Evolutionary conservation across 176 grass and related monocot genomes (phyloP), one percentile per base, ranked within the genome.

Genomic region (Eleusine indica): DNA sequence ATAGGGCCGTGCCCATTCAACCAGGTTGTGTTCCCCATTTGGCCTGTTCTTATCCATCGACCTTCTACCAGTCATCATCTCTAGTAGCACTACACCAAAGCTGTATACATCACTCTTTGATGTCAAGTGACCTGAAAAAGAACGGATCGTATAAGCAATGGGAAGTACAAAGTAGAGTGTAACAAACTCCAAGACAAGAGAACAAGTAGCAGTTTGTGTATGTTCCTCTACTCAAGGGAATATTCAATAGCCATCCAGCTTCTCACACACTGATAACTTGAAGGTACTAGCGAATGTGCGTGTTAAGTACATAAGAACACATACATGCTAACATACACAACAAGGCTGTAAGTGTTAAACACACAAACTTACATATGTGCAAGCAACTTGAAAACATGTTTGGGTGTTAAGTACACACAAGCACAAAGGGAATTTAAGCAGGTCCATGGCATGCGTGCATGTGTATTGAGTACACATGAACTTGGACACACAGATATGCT

Each of bases 1-100:
- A 79, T 89, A 86, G 32, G 94, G 94, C 1, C 88, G 91, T 0
- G 87, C 94, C 91, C 94, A 96, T 83, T 96, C 91, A 40, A 96
- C 91, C 65, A 96, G 74, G 67, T 99, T 99, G 62, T 99, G 97
- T 77, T 99, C 97, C 39, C 97, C 97, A 58, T 96, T 99, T 60
- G 93, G 97, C 51, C 89, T 89, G 75, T 96, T 96, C 84, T 92
- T 91, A 84, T 96, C 94, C 88, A 96, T 91, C 52, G 87, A 93
- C 79, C 91, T 87, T 46, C 94, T 88, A 69, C 94, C 94, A 2
- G 91, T 83, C 90, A 96, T 90, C 84, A 96, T 89, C 91, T 96
- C 94, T 42, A 96, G 86, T 66, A 96, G 76, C 60, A 96, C 94
- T 72, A 96, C 94, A 6, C 94, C 94, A 69, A 96, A 96, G 80